Evolutionary conservation across 139 green algal species (phyloP).

Genomic region (Astrephomene gubernaculifera): DNA sequence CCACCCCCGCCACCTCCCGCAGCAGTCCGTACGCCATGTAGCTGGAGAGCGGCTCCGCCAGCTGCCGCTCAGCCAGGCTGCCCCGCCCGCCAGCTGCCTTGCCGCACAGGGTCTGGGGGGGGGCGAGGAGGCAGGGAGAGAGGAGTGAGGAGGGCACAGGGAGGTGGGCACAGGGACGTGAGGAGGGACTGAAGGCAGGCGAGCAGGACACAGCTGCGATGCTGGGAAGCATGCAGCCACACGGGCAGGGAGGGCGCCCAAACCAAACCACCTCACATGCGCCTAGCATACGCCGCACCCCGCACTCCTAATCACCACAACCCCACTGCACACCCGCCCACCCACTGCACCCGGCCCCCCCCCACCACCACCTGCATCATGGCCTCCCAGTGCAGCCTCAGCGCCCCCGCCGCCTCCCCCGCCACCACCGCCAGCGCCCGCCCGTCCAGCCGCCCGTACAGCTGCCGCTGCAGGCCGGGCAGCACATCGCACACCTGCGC

Average conservation of each 20-base stretch:
- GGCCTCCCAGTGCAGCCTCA: conserved; percentile 55
- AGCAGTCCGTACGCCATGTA: conserved; percentile 61
- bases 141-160: too few species aligned
- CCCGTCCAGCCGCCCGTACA: conserved; percentile 50
- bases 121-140: background rate
- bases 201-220: too few species aligned
- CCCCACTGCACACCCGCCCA: too few species aligned
- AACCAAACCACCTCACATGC: too few species aligned
- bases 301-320: too few species aligned
- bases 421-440: conserved; percentile 25
- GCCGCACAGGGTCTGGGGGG: conserved; percentile 17
- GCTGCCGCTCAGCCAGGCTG: conserved; percentile 21
- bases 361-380: conserved; percentile 39
- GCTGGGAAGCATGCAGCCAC: too few species aligned
- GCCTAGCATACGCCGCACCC: too few species aligned
- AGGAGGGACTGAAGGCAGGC: too few species aligned
- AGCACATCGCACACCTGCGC: conserved; percentile 53
- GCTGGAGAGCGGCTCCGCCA: conserved; percentile 50
- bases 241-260: too few species aligned
- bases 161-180: too few species aligned
- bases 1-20: conserved; percentile 25
- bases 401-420: background rate
- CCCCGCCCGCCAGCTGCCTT: background rate
- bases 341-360: too few species aligned
- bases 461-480: background rate